A percentile compares a stretch with the other conserved stretches of the same genome.
phyloP scores from a whole-genome alignment of 768 basidiomycete species.

The Exidia glandulosa region DNA sequence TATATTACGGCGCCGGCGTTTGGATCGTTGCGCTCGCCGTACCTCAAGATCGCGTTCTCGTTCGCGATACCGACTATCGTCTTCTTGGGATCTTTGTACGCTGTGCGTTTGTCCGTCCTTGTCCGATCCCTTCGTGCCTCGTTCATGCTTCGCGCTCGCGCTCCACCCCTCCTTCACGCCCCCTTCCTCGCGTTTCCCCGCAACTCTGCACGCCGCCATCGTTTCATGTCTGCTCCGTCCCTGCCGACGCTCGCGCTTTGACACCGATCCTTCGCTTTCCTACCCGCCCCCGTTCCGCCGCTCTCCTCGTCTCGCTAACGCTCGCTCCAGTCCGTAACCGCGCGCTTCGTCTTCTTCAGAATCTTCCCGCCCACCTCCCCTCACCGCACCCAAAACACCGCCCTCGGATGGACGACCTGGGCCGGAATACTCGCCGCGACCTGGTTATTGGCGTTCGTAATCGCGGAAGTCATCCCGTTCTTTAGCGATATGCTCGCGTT shows the following conservation, averaged over 20 bases:
- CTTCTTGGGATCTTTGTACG: constrained; percentile 34
- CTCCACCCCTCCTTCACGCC: no score
- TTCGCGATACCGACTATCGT: constrained; percentile 37
- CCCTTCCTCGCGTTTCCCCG: no score
- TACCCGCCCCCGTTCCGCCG: no score
- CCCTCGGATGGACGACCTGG: constrained; percentile 23
- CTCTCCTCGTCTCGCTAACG: not conserved
- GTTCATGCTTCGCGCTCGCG: no score
- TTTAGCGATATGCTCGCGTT: constrained; percentile 31
- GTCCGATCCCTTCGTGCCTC: no score
- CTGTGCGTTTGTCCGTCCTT: constrained; percentile 16
- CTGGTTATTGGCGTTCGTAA: constrained; percentile 24
- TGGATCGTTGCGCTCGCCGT: constrained; percentile 24
- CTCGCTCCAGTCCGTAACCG: constrained; percentile 24
- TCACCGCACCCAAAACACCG: constrained; percentile 12
- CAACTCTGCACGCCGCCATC: no score
- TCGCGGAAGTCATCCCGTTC: constrained; percentile 26
- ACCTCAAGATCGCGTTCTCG: constrained; percentile 34
- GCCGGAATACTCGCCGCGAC: constrained; percentile 20
- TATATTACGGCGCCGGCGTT: constrained; percentile 36
- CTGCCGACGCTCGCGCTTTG: no score
- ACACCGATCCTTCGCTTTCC: no score
- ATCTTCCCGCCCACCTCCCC: constrained; percentile 16
- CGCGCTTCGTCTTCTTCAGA: constrained; percentile 37
- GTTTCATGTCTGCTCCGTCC: no score